These are phyloP conservation scores for Coemansia sp. DNA, from an alignment of 192 early-diverging fungal species.

Conservation along the genomic window DNA sequence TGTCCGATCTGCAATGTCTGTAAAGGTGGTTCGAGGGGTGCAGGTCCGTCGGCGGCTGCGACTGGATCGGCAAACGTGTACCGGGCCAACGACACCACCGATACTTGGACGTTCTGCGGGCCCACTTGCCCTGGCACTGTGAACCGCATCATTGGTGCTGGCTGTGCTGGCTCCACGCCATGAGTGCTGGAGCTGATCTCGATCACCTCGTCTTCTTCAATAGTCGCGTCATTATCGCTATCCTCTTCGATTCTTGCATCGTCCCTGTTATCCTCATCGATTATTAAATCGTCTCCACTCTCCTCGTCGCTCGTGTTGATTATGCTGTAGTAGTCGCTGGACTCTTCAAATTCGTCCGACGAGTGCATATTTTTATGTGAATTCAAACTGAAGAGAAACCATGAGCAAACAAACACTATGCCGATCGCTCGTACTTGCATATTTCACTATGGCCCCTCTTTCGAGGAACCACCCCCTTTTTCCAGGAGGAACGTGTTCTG, in stretches of 20 bases:
- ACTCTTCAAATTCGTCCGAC: constrained; percentile 8
- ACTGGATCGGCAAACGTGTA: constrained; percentile 51
- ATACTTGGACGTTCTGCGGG: constrained; percentile 27
- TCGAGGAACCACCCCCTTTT: too few species aligned
- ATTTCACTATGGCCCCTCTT: too few species aligned
- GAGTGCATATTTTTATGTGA: constrained; percentile 4
- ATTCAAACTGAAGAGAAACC: constrained; percentile 5
- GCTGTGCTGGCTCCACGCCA: constrained; percentile 4
- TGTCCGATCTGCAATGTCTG: constrained; percentile 2
- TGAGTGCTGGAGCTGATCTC: constrained; percentile 16
- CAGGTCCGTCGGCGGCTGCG: constrained; percentile 23
- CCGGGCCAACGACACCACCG: constrained; percentile 38
- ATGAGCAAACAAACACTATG: constrained; percentile 1
- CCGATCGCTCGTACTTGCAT: not conserved
- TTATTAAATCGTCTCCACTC: not conserved
- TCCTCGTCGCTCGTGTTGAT: constrained; percentile 14
- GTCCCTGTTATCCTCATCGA: not conserved
- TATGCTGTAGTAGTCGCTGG: constrained; percentile 16
- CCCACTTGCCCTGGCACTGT: not conserved
- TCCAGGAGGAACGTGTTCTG: too few species aligned
- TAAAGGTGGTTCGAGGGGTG: constrained; percentile 38
- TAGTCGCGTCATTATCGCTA: too few species aligned
- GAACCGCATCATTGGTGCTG: constrained; percentile 3
- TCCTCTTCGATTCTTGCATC: not conserved
- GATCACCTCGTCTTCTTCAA: constrained; percentile 10